phyloP scores from a whole-genome alignment of 441 rosid genomes.

The Populus hybrid region DNA sequence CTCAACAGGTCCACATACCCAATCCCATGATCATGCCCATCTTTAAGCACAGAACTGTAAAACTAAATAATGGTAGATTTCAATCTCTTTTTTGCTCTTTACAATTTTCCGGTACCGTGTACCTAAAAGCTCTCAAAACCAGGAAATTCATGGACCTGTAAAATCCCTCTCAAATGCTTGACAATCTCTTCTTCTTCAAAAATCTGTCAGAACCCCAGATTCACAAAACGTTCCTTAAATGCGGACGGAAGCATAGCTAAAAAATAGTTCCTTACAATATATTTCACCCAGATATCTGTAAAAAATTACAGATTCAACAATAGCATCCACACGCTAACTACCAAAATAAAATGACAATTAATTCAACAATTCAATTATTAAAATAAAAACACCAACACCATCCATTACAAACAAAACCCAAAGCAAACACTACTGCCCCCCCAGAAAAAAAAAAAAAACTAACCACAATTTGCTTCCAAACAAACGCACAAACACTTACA shows the following conservation, averaged over 20 bases:
- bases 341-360: neutral
- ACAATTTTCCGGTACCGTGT: too few relatives aligned
- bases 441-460: slow-evolving; percentile 34
- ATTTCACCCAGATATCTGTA: neutral
- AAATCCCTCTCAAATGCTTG: neutral
- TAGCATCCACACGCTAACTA: neutral
- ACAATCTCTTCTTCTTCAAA: neutral
- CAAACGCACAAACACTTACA: neutral
- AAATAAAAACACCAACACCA: neutral
- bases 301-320: neutral
- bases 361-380: neutral
- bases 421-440: slow-evolving; percentile 10
- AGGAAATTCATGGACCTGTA: neutral
- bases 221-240: neutral
- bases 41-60: neutral
- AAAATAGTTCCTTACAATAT: neutral
- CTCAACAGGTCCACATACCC: neutral
- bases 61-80: neutral
- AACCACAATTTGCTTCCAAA: neutral
- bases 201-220: neutral
- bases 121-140: neutral
- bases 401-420: neutral
- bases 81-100: too few relatives aligned
- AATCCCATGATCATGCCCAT: neutral
- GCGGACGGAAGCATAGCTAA: too few relatives aligned